Conservation (phyloP, 1,284 basidiomycete species). For the Microbotryomycetes sp. region DNA sequence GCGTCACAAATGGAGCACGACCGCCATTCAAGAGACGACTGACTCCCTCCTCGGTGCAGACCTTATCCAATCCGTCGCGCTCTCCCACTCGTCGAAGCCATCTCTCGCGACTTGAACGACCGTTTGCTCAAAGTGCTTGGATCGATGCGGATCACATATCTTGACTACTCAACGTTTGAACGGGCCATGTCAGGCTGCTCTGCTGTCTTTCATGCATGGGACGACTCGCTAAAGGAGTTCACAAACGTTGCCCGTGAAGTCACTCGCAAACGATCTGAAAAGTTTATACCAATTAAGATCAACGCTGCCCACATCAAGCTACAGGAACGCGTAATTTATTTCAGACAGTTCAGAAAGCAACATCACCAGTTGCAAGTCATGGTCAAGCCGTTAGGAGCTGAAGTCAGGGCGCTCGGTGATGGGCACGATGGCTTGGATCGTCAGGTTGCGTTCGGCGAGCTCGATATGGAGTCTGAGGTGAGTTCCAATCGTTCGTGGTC, state of each 20-base stretch:
- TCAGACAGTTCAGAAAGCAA: slow-evolving; percentile 89
- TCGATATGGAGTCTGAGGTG: slow-evolving; percentile 90
- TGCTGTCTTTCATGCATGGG: slow-evolving; percentile 88
- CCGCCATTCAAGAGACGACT: slow-evolving; percentile 1
- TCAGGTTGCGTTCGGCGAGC: slow-evolving; percentile 56
- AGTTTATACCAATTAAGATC: slow-evolving; percentile 97
- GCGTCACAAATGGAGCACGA: slow-evolving; percentile 27
- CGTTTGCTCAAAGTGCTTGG: slow-evolving; percentile 79
- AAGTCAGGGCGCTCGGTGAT: slow-evolving; percentile 60
- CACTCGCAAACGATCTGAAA: slow-evolving; percentile 81
- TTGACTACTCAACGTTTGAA: slow-evolving; percentile 90
- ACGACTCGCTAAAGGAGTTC: slow-evolving; percentile 95
- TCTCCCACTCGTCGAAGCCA: slow-evolving; percentile 92
- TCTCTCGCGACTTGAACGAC: slow-evolving; percentile 94
- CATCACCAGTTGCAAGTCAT: slow-evolving; percentile 96
- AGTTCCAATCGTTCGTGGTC: slow-evolving; percentile 53
- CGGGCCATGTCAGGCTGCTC: slow-evolving; percentile 68
- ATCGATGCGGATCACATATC: slow-evolving; percentile 82
- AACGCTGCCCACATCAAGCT: slow-evolving; percentile 82
- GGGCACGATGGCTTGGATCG: slow-evolving; percentile 43
- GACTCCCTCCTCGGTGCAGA: slow-evolving; percentile 15
- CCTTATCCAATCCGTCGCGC: slow-evolving; percentile 94
- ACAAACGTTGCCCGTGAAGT: slow-evolving; percentile 95
- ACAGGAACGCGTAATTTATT: slow-evolving; percentile 79
- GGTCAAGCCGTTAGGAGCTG: slow-evolving; percentile 77